phyloP scores from a whole-genome alignment of 768 basidiomycete genomes.

The Fistulinella prunicolor region DNA sequence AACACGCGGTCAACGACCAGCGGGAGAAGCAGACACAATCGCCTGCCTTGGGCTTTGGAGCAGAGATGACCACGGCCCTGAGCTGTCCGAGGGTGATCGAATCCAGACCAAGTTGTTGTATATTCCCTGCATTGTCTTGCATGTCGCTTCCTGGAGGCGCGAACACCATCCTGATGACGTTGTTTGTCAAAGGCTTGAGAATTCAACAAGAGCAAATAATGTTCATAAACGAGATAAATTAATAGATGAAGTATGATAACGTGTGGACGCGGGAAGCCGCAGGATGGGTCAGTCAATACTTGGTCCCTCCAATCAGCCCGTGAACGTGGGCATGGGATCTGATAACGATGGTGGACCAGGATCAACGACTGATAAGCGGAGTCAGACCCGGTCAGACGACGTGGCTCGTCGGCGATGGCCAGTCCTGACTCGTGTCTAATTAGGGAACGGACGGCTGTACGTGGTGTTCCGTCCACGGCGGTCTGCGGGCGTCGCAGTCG shows the following conservation, averaged over 20 bases:
- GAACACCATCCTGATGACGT: constrained; percentile 34
- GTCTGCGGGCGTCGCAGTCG: background rate
- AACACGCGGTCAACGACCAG: constrained; percentile 18
- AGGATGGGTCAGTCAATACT: constrained; percentile 10
- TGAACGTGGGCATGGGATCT: constrained; percentile 10
- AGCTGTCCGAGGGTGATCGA: constrained; percentile 82
- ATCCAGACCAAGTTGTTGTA: constrained; percentile 50
- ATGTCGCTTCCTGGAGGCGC: constrained; percentile 27
- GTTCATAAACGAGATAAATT: too few species aligned
- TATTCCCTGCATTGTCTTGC: constrained; percentile 30
- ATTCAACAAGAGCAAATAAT: constrained; percentile 27
- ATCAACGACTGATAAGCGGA: constrained; percentile 2
- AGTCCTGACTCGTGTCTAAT: constrained; percentile 22
- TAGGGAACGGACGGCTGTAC: too few species aligned
- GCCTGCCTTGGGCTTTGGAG: constrained; percentile 72
- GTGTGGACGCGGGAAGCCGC: constrained; percentile 1
- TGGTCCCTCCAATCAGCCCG: constrained; percentile 11
- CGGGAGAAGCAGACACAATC: constrained; percentile 5
- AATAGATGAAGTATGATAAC: too few species aligned
- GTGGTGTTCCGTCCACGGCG: too few species aligned
- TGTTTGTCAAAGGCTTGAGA: constrained; percentile 27
- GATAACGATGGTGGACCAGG: constrained; percentile 18
- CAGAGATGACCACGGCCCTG: constrained; percentile 65
- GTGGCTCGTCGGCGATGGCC: constrained; percentile 22
- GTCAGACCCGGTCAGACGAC: constrained; percentile 8